Base-by-base conservation (phyloP, 2,329 filamentous ascomycete species). In the Ophiosphaerella herpotricha region DNA sequence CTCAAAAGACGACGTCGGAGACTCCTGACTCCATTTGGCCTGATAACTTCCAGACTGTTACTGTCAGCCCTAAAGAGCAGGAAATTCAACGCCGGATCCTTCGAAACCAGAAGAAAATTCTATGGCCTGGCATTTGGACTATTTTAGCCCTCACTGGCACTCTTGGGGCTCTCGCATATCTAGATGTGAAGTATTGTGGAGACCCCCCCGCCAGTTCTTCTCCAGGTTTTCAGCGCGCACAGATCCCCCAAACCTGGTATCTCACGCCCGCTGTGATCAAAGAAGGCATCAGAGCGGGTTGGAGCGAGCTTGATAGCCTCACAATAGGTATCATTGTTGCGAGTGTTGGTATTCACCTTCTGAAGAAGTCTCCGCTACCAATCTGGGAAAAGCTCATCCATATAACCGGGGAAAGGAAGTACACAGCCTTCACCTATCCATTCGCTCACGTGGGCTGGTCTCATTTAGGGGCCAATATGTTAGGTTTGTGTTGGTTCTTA, bases 61-160 rank as follows among this genome's bases (percentile, higher is more conserved):
- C 37, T 3, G 49, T 48, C 11, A 33, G 42, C 26, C 29, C 26
- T 5, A 18, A 50, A 21, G 52, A 54, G 35, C 14, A 36, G 18
- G 44, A 32, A 7, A 43, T 54, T 13, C 48, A 55, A 39, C 42
- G 26, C 8, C 42, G 34, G 33, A 53, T 55, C 11, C n/a, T 46
- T 12, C 36, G 18, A 23, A 54, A 43, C n/a, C 48, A 48, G 32
- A 46, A 21, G n/a, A 55, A 54, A 32, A 7, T 58, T 16, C 13
- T 54, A 2, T 49, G 50, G 48, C 55, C 55, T 5, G 50, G 52
- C 4, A 50, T 58, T n/a, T 58, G 55, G 55, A 58, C 52, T 3
- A 1, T 52, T 1, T 40, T 50, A 16, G 50, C 53, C 23, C n/a
- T 58, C 13, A 32, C 39, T 29, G 43, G 53, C 26, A 56, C 50